These are phyloP conservation scores for Botryotinia convoluta DNA, from an alignment of 2,329 filamentous ascomycete genomes.

Conservation along the genomic window DNA sequence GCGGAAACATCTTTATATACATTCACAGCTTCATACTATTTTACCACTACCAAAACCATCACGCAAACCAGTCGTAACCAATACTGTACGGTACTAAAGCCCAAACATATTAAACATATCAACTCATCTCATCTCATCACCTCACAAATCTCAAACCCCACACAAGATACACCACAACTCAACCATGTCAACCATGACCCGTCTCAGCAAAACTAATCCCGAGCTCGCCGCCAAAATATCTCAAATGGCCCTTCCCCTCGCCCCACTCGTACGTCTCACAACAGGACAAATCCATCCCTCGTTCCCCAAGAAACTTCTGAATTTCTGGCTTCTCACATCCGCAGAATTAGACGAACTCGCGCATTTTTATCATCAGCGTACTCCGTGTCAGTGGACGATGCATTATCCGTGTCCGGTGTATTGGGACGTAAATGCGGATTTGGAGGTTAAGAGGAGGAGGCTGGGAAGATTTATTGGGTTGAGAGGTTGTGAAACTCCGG, in stretches of 20 bases:
- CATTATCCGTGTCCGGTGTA: constrained; percentile 67
- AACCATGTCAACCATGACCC: constrained; percentile 4
- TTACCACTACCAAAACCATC: too few species aligned
- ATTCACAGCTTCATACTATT: constrained; percentile 3
- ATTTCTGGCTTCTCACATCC: constrained; percentile 73
- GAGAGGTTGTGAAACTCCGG: constrained; percentile 56
- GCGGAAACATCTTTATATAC: constrained; percentile 2
- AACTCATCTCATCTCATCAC: not conserved
- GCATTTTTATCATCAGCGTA: constrained; percentile 70
- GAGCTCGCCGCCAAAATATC: constrained; percentile 59
- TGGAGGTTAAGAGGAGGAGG: constrained; percentile 65
- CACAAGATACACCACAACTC: not conserved
- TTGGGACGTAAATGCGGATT: constrained; percentile 53
- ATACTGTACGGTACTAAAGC: not conserved
- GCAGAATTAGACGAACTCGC: constrained; percentile 67
- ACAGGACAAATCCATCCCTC: constrained; percentile 60
- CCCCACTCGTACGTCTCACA: constrained; percentile 63
- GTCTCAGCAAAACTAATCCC: constrained; percentile 41
- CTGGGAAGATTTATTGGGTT: constrained; percentile 74
- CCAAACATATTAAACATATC: not conserved
- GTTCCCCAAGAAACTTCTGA: constrained; percentile 65
- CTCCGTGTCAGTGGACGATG: constrained; percentile 51
- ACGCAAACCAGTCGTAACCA: not conserved
- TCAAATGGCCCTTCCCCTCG: constrained; percentile 63
- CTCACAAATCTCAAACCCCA: not conserved